Evolutionary conservation across 2,329 filamentous ascomycete species (phyloP), one percentile per base, ranked within the genome.

Genomic region (Pseudogymnoascus destructans): DNA sequence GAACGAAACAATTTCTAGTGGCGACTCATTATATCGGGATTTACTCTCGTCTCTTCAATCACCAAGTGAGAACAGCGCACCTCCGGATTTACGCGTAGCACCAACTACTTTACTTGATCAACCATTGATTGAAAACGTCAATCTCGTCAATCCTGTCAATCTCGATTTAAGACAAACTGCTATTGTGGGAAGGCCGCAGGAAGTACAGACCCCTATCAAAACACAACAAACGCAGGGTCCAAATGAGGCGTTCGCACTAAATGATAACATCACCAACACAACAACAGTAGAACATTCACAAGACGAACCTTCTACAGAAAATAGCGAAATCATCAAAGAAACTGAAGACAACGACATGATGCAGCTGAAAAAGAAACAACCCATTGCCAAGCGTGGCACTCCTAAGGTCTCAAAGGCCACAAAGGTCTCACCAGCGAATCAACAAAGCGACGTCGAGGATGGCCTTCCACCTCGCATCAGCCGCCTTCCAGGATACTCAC

Each of bases 201-300:
- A 49, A 27, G 9, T 49, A 25, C 23, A 27, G 42, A 49, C 42
- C 42, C 42, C 23, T 49, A 49, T 49, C 42, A 49, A 27, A 49
- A 49, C 42, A 49, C 13, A 27, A 49, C n/a, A 49, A 49, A 49
- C 8, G 23, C 42, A 49, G 42, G 42, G 42, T 49, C 42, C 42
- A 49, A 27, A 27, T 49, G 23, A 49, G 8, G 23, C 10, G 17
- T 27, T 49, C 42, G 23, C 21, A 49, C 23, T 27, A 27, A 15
- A 27, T 49, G 42, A 49, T 49, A 49, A 27, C 42, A 49, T 49
- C 42, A 30, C 38, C 40, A 23, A 46, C 42, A 49, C n/a, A 49
- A 49, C 42, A 49, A 49, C 42, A 49, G 7, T 15, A 49, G 23
- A 49, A 15, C 23, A 27, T 4, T 11, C 42, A 27, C 23, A 49